Evolutionary conservation across 345 rosid genomes (phyloP).

Genomic region (Syzygium jambos): DNA sequence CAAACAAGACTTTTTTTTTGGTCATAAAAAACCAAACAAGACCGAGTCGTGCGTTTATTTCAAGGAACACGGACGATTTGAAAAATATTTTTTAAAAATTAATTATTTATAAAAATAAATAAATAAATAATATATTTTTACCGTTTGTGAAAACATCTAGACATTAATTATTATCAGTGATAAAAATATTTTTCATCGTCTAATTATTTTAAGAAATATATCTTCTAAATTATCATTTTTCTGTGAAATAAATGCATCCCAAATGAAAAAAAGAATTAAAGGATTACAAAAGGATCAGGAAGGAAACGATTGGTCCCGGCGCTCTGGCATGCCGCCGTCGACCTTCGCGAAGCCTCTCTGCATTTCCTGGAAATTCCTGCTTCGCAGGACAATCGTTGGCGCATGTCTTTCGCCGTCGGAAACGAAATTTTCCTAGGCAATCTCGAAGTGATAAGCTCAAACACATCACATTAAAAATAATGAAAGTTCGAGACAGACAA

Average conservation of each 20-base stretch:
- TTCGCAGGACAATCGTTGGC: background rate
- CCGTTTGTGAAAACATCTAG: no score
- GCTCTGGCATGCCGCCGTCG: background rate
- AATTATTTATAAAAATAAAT: no score
- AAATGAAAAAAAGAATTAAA: background rate
- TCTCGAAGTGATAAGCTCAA: background rate
- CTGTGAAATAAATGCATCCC: no score
- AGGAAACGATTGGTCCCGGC: background rate
- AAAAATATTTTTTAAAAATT: no score
- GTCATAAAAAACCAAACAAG: background rate
- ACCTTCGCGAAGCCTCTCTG: background rate
- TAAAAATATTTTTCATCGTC: no score
- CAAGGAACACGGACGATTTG: no score
- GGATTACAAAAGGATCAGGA: background rate
- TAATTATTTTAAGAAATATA: no score
- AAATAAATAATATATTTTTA: no score
- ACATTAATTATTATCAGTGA: no score
- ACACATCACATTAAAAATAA: rapidly evolving
- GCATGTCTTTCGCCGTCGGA: background rate
- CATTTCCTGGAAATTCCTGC: background rate
- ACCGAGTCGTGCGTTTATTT: no score
- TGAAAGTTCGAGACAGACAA: background rate
- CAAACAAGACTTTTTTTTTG: background rate
- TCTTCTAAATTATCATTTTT: no score
- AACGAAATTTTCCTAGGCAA: background rate